Evolutionary conservation across 345 rosid genomes (phyloP).

Genomic region (Aethionema arabicum): DNA sequence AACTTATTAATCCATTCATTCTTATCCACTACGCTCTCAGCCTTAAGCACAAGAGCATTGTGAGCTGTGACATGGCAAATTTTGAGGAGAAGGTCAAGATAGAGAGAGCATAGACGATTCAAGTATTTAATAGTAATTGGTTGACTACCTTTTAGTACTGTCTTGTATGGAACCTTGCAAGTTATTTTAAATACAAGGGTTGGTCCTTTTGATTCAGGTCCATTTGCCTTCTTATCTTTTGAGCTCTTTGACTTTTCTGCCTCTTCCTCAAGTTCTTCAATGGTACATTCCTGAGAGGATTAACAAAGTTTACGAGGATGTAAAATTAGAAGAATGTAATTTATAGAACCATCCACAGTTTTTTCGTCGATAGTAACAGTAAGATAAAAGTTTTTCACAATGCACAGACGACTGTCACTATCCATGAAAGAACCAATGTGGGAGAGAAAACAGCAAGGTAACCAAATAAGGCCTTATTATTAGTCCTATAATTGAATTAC

Average conservation of each 20-base stretch:
- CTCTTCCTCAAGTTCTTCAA: slow-evolving; percentile 88
- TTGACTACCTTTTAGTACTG: slow-evolving; percentile 77
- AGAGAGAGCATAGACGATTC: slow-evolving; percentile 5
- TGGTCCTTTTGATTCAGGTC: slow-evolving; percentile 65
- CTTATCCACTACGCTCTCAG: slow-evolving; percentile 84
- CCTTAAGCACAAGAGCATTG: slow-evolving; percentile 77
- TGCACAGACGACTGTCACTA: background rate
- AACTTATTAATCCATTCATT: slow-evolving; percentile 84
- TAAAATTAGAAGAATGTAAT: background rate
- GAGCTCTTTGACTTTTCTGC: slow-evolving; percentile 69
- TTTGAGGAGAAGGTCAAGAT: slow-evolving; percentile 11
- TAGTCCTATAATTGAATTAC: slow-evolving; percentile 6
- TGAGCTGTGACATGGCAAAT: slow-evolving; percentile 64
- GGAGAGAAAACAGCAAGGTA: slow-evolving; percentile 10
- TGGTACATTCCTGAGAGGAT: slow-evolving; percentile 68
- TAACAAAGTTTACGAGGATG: slow-evolving; percentile 14
- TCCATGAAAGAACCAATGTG: background rate
- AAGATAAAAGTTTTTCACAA: slow-evolving; percentile 2
- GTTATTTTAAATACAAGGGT: slow-evolving; percentile 76
- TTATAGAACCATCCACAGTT: slow-evolving; percentile 8
- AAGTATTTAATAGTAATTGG: slow-evolving; percentile 21
- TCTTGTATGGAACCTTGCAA: slow-evolving; percentile 89
- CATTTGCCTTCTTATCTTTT: slow-evolving; percentile 84
- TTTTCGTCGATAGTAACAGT: slow-evolving; percentile 3
- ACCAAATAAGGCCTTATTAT: slow-evolving; percentile 14